Base-by-base conservation (phyloP, 345 rosid genomes). In the Eucalyptus sp. region DNA sequence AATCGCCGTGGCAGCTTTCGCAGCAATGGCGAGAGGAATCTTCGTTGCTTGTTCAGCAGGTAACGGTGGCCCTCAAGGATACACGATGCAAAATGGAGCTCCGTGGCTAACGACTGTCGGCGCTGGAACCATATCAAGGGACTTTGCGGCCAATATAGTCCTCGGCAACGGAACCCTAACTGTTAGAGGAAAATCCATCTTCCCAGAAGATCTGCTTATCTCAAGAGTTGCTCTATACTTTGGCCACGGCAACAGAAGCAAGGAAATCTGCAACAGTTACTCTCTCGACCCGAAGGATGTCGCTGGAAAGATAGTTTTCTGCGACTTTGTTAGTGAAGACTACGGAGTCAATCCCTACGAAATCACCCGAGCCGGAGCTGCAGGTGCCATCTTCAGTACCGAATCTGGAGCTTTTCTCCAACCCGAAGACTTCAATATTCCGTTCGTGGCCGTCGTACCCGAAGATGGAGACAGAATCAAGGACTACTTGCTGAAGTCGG, bases 1-100 rank as follows among this genome's bases (percentile, higher is more conserved):
- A 4, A 90, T 94, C 29, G 95, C 95, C 6, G 52, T 95, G 3
- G 96, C 95, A 92, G 93, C 95, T 87, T 95, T 94, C 33, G 95
- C 94, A 18, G 94, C 95, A 29, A 51, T 92, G 86, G 87, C 87
- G 91, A 94, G 90, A 87, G 94, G 95, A 58, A 93, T 95, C 54
- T 94, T 92, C 60, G 95, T 95, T 24, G 86, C 91, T 10, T 94
- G 95, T 58, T 86, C 95, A 24, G 94, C 94, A 9, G 95, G 95
- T 68, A 95, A 93, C 51, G 1, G 14, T 2, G 94, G 94, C 10
- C 94, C 93, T 14, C 92, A 85, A 79, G 90, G 91, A 27, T 94
- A 91, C 90, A 91, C 94, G 2, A 90, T 92, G 79, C 24, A 2
- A 1, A 93, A 92, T 37, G 94, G 95, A 80, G 93, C 93, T 79